Evolutionary conservation across 73 alveolate species (phyloP).

Genomic region (Durusdinium trenchii): DNA sequence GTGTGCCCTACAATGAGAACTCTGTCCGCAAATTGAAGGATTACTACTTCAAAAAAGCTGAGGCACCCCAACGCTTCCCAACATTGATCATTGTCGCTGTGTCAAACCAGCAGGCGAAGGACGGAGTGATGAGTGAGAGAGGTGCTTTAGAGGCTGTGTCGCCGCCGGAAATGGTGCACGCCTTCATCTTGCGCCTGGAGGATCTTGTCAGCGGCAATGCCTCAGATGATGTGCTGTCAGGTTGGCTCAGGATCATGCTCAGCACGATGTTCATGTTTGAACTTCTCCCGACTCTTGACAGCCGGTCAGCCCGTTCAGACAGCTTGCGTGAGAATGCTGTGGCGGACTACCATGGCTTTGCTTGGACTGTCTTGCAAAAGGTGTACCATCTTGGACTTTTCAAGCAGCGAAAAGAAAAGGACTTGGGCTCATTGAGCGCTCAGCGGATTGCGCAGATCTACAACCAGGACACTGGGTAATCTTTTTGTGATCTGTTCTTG

Average conservation of each 20-base stretch:
- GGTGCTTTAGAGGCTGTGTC: too few species aligned
- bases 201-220: not conserved
- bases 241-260: not conserved
- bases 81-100: too few species aligned
- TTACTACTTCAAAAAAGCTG: too few species aligned
- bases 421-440: not conserved
- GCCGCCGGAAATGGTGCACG: not conserved
- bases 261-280: constrained; percentile 1
- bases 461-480: not conserved
- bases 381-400: not conserved
- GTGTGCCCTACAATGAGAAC: too few species aligned
- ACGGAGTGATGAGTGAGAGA: not conserved
- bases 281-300: not conserved
- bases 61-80: too few species aligned
- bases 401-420: not conserved
- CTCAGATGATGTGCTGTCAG: not conserved
- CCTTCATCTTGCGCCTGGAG: not conserved
- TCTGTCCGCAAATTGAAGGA: too few species aligned
- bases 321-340: not conserved
- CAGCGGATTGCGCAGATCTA: not conserved
- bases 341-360: not conserved
- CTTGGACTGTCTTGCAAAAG: constrained; percentile 7
- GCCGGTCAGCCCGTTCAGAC: constrained; percentile 6
- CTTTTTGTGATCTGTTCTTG: too few species aligned
- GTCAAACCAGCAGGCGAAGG: too few species aligned